Evolutionary conservation across 1,284 basidiomycete species (phyloP).

Genomic region (Butyriboletus regius): DNA sequence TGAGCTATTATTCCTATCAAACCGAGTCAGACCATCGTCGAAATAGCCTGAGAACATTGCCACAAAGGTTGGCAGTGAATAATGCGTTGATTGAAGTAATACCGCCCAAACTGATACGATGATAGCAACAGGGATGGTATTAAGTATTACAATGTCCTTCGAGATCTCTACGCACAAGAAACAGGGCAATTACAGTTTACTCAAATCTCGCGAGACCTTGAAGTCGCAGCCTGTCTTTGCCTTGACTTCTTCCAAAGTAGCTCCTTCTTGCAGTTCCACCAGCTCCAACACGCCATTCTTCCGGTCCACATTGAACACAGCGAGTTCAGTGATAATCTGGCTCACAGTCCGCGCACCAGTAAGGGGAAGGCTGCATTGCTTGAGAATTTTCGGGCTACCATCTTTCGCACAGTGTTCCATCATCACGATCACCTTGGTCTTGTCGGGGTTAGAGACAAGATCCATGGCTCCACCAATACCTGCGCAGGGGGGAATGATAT

Average conservation of each 20-base stretch:
- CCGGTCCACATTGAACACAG: conserved; percentile 84
- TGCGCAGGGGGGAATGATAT: conserved; percentile 21
- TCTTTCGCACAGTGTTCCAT: conserved; percentile 89
- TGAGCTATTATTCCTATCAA: neutral
- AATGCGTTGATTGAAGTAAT: neutral
- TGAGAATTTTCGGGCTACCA: conserved; percentile 80
- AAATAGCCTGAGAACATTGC: neutral
- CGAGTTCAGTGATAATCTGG: conserved; percentile 87
- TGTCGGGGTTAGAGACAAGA: conserved; percentile 85
- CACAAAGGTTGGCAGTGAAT: neutral
- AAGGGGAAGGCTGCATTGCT: conserved; percentile 75
- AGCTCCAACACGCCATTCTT: conserved; percentile 66
- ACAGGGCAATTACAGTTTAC: conserved; percentile 24
- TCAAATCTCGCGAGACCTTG: conserved; percentile 45
- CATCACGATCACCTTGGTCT: conserved; percentile 80
- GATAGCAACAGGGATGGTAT: conserved; percentile 4
- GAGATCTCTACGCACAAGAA: neutral
- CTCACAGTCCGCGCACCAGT: conserved; percentile 83
- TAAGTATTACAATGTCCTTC: conserved; percentile 4
- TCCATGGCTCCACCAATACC: conserved; percentile 96
- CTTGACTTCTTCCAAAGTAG: conserved; percentile 75
- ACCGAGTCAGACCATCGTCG: neutral
- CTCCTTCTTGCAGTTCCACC: conserved; percentile 77
- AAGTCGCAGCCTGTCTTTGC: conserved; percentile 81
- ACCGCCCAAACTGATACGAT: neutral